These are phyloP conservation scores for Beauveria sp. DNA, from an alignment of 2,329 filamentous ascomycete species.

Conservation along the genomic window DNA sequence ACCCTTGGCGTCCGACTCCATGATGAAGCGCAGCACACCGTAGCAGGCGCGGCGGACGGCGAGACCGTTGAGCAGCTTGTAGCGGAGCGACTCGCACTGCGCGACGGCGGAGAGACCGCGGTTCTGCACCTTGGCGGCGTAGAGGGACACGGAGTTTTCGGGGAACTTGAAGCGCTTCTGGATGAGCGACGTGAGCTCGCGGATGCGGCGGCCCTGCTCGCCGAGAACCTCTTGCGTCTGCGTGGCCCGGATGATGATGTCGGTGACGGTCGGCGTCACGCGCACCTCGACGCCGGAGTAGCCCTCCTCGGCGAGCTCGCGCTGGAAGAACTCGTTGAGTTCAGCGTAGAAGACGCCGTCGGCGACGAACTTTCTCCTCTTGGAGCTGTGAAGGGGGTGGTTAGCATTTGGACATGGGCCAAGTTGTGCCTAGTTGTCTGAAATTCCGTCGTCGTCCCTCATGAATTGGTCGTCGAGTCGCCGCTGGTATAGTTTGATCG, in stretches of 20 bases:
- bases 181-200: slow-evolving; percentile 99
- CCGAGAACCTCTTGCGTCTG: slow-evolving; percentile 99
- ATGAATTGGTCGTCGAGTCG: neutral
- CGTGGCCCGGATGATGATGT: slow-evolving; percentile 99
- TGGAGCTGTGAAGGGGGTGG: slow-evolving; percentile 53
- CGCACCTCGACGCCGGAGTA: slow-evolving; percentile 99
- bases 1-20: slow-evolving; percentile 99
- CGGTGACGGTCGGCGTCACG: slow-evolving; percentile 98
- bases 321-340: slow-evolving; percentile 99
- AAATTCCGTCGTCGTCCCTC: neutral
- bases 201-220: slow-evolving; percentile 99
- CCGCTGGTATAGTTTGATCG: neutral
- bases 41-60: slow-evolving; percentile 99
- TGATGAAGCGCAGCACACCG: slow-evolving; percentile 99
- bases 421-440: neutral
- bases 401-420: neutral
- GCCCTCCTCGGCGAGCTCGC: slow-evolving; percentile 98
- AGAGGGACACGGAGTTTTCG: slow-evolving; percentile 99
- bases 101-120: slow-evolving; percentile 99
- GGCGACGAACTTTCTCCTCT: slow-evolving; percentile 89
- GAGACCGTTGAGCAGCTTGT: slow-evolving; percentile 99
- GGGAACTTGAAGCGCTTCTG: slow-evolving; percentile 99
- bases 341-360: slow-evolving; percentile 99
- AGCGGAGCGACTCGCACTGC: slow-evolving; percentile 99
- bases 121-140: slow-evolving; percentile 99